Percentiles rank a stretch among this genome's conserved stretches.
phyloP scores from a whole-genome alignment of 2,329 filamentous ascomycete genomes.

The Salinomyces thailandicus region DNA sequence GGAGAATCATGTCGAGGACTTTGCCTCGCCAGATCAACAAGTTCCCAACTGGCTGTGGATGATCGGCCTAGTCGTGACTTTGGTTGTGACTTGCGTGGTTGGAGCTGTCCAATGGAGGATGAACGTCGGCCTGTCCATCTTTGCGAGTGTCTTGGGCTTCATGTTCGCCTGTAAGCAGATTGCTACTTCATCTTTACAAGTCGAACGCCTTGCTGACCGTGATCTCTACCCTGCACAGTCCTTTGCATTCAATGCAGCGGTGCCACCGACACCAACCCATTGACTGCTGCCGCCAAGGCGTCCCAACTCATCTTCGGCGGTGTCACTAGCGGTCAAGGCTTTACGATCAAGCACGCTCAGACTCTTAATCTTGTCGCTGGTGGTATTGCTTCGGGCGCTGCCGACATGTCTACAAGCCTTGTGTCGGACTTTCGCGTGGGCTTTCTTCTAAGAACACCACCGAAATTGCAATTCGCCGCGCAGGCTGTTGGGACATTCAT shows the following conservation, averaged over 20 bases:
- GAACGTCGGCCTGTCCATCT: conserved; percentile 46
- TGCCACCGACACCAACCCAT: conserved; percentile 46
- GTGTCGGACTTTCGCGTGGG: conserved; percentile 57
- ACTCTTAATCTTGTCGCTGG: conserved; percentile 57
- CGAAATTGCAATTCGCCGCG: conserved; percentile 49
- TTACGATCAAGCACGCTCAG: conserved; percentile 44
- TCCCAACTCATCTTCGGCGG: conserved; percentile 59
- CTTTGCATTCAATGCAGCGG: conserved; percentile 50
- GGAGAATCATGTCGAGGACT: conserved; percentile 41
- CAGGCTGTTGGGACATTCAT: not conserved
- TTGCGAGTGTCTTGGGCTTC: conserved; percentile 48
- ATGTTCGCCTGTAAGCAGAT: conserved; percentile 41
- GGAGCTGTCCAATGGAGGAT: conserved; percentile 46
- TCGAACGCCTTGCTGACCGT: too few species aligned
- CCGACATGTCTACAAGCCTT: conserved; percentile 37
- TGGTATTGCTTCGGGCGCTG: conserved; percentile 30
- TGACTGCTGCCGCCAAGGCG: conserved; percentile 58
- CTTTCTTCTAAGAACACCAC: conserved; percentile 55
- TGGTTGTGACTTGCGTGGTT: conserved; percentile 40
- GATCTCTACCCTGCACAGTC: too few species aligned
- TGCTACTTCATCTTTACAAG: not conserved
- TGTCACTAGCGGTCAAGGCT: conserved; percentile 47
- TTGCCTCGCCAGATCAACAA: conserved; percentile 36
- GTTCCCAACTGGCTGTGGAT: conserved; percentile 46
- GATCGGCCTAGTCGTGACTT: conserved; percentile 37